These are phyloP conservation scores for Fusarium fujikuroi DNA, from an alignment of 2,329 filamentous ascomycete genomes.

Conservation along the genomic window DNA sequence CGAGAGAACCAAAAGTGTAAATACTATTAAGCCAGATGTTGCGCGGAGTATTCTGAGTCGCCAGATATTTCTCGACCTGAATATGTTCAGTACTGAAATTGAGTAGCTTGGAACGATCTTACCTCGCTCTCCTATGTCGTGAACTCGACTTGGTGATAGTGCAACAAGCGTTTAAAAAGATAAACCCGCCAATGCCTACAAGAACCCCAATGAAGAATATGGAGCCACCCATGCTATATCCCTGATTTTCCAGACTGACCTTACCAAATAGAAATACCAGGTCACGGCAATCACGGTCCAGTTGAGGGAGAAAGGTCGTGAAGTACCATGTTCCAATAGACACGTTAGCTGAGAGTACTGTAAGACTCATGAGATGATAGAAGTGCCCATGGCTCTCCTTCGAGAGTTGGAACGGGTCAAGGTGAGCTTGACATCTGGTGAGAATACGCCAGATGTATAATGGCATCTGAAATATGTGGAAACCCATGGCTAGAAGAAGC, in stretches of 20 bases:
- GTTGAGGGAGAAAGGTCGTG: conserved; percentile 40
- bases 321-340: conserved; percentile 50
- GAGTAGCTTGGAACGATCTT: not conserved
- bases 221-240: conserved; percentile 46
- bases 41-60: conserved; percentile 36
- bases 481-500: conserved; percentile 47
- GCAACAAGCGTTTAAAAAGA: conserved; percentile 44
- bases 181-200: conserved; percentile 33
- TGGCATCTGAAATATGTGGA: conserved; percentile 48
- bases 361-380: conserved; percentile 42
- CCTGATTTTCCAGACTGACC: conserved; percentile 41
- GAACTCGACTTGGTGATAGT: conserved; percentile 20
- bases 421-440: conserved; percentile 46
- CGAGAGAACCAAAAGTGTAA: conserved; percentile 45
- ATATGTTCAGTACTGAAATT: not conserved
- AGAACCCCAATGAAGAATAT: conserved; percentile 47
- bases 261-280: conserved; percentile 49
- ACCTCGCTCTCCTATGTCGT: conserved; percentile 40
- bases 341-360: conserved; percentile 42
- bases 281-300: conserved; percentile 42
- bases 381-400: conserved; percentile 42
- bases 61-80: conserved; percentile 37
- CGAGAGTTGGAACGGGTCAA: conserved; percentile 47
- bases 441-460: conserved; percentile 49
- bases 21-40: conserved; percentile 38